Base-by-base conservation (phyloP, 116 monocot species). In the Trichopus zeylanicus region DNA sequence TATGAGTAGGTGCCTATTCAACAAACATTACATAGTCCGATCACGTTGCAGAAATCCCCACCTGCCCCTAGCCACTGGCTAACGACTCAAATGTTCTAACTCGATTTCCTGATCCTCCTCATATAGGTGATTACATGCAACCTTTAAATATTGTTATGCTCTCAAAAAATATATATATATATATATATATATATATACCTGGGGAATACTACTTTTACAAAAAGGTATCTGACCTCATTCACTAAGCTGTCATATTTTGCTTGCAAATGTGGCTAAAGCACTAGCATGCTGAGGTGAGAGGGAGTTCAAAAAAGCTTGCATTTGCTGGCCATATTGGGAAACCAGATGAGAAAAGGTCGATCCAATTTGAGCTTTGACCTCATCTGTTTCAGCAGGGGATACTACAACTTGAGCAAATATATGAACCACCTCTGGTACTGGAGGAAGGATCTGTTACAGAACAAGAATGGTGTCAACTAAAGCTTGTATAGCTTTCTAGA, bases 281-380 rank as follows among this genome's bases (percentile, higher is more conserved):
- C 64, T 91, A 20, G 91, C 95, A 70, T 84, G 77, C 15, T 56
- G 69, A 29, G 90, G 79, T 6, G 84, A 60, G 51, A 90, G 90
- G 61, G 78, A 63, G 38, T 60, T 54, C 53, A 91, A 67, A 19
- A 97, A 62, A 59, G 82, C 81, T 32, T 97, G 91, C 91, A 91
- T 76, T 70, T 97, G 87, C 26, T 87, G 80, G 23, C 91, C 97
- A 78, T 84, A 97, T 24, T 69, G 42, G 24, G 91, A 81, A 27
- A 87, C 56, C 81, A 97, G 70, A 62, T 97, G 84, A 11, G 91
- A 70, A 38, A 91, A 73, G 7, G 84, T 79, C 48, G 80, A 39
- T 9, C 84, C 97, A 68, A 97, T 75, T 54, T 73, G 70, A 29
- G 65, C 29, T 75, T 97, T 91, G 23, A 91, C 84, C 24, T 90